phyloP scores from a whole-genome alignment of 2,329 filamentous ascomycete genomes.

The Pseudonectria buxi region DNA sequence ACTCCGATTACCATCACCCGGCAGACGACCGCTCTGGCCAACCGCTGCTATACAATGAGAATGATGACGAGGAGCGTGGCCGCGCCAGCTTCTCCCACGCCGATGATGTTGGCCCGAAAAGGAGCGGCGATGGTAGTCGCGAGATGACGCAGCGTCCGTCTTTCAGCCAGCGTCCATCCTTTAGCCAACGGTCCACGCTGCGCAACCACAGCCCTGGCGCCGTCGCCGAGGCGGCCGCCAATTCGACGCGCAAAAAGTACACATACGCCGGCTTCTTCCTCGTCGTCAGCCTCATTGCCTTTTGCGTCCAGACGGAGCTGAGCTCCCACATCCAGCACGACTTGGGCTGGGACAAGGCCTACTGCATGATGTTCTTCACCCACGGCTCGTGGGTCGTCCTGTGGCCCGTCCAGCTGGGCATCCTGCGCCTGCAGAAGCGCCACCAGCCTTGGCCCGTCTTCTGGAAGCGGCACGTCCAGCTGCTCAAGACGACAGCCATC shows the following conservation, averaged over 20 bases:
- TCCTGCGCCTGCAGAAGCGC: constrained; percentile 74
- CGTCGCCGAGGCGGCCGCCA: constrained; percentile 26
- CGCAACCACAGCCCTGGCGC: constrained; percentile 68
- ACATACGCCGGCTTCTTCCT: constrained; percentile 82
- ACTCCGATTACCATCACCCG: constrained; percentile 40
- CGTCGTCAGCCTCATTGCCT: constrained; percentile 73
- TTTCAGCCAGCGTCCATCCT: constrained; percentile 12
- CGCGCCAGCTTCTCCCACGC: constrained; percentile 12
- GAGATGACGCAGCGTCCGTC: constrained; percentile 18
- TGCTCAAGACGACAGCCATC: constrained; percentile 51
- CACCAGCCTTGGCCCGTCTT: constrained; percentile 75
- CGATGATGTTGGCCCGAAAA: constrained; percentile 10
- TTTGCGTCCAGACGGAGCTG: constrained; percentile 92
- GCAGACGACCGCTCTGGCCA: constrained; percentile 38
- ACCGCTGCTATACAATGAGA: constrained; percentile 34
- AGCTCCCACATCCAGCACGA: constrained; percentile 92
- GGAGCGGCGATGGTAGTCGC: constrained; percentile 18
- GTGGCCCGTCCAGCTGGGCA: constrained; percentile 76
- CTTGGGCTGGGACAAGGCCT: constrained; percentile 94
- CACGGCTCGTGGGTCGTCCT: constrained; percentile 89
- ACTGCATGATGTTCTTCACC: constrained; percentile 98
- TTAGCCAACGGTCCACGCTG: constrained; percentile 55
- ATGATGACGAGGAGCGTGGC: constrained; percentile 23
- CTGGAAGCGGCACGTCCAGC: constrained; percentile 59
- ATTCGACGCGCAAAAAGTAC: constrained; percentile 68